Conservation (phyloP, 257 asterid species). For the Salvia hispanica region DNA sequence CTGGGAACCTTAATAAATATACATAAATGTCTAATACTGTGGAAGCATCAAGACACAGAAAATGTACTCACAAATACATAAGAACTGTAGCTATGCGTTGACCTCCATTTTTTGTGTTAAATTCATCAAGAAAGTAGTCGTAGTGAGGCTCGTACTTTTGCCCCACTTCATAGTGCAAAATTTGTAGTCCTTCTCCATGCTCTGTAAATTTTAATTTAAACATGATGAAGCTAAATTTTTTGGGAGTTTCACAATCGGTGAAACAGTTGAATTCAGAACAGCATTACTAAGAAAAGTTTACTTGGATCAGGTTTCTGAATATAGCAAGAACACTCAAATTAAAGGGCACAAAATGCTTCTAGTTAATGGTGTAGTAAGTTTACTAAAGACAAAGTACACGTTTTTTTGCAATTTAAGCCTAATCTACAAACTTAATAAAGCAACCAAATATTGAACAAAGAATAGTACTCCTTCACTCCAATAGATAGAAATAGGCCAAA, state of each 20-base stretch:
- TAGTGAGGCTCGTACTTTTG: slow-evolving; percentile 91
- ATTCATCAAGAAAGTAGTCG: slow-evolving; percentile 77
- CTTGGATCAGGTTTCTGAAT: slow-evolving; percentile 21
- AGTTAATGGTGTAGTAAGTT: too few species aligned
- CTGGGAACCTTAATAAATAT: slow-evolving; percentile 22
- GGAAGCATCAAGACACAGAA: slow-evolving; percentile 16
- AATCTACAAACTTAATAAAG: background rate
- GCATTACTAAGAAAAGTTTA: slow-evolving; percentile 1
- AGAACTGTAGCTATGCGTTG: slow-evolving; percentile 89
- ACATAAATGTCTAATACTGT: background rate
- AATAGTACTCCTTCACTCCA: too few species aligned
- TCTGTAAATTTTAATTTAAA: slow-evolving; percentile 45
- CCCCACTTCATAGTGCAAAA: slow-evolving; percentile 83
- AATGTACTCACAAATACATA: slow-evolving; percentile 76
- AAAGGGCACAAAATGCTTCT: slow-evolving; percentile 2
- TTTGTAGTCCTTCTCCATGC: slow-evolving; percentile 89
- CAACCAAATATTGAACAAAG: background rate
- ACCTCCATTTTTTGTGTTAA: slow-evolving; percentile 84
- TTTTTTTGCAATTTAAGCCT: slow-evolving; percentile 4
- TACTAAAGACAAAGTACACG: slow-evolving; percentile 1
- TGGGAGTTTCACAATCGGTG: background rate
- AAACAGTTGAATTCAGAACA: slow-evolving; percentile 7
- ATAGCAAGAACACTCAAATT: slow-evolving; percentile 6
- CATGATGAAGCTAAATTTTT: slow-evolving; percentile 25
- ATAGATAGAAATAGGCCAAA: too few species aligned